Conservation (phyloP, 2,329 filamentous ascomycete genomes). For the Neofusicoccum umdonicola region DNA sequence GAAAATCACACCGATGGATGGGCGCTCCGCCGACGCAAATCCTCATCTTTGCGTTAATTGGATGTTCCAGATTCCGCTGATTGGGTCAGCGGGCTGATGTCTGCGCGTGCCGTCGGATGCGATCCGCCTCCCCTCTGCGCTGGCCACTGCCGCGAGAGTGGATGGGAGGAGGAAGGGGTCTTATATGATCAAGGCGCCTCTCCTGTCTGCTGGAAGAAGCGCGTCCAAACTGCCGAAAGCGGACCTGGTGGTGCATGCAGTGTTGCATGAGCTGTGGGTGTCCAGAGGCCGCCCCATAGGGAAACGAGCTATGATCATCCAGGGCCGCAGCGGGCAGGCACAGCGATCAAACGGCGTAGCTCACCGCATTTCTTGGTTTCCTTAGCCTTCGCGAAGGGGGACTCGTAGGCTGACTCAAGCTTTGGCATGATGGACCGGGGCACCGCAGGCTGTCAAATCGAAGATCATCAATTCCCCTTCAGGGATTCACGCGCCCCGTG, state of each 20-base stretch:
- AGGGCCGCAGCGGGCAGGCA: slow-evolving; percentile 9
- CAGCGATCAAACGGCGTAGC: slow-evolving; percentile 13
- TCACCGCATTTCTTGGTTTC: slow-evolving; percentile 17
- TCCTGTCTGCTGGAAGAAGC: slow-evolving; percentile 6
- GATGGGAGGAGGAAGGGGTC: slow-evolving; percentile 3
- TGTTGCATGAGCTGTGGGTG: slow-evolving; percentile 14
- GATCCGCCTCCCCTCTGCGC: slow-evolving; percentile 14
- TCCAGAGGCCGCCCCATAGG: neutral
- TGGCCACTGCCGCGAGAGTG: slow-evolving; percentile 9
- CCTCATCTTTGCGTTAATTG: slow-evolving; percentile 17
- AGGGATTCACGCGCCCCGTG: slow-evolving; percentile 15
- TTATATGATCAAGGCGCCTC: slow-evolving; percentile 1
- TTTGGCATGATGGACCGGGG: slow-evolving; percentile 4
- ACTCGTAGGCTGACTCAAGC: slow-evolving; percentile 16
- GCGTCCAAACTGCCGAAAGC: slow-evolving; percentile 15
- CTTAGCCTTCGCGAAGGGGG: neutral
- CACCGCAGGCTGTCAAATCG: slow-evolving; percentile 12
- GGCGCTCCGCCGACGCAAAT: slow-evolving; percentile 14
- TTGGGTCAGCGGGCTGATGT: slow-evolving; percentile 10
- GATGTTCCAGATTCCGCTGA: neutral
- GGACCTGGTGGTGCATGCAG: slow-evolving; percentile 3
- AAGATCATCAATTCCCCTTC: slow-evolving; percentile 15
- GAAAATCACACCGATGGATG: slow-evolving; percentile 19
- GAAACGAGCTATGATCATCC: slow-evolving; percentile 12
- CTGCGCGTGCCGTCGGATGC: slow-evolving; percentile 12